A percentile compares a stretch with the other conserved stretches of the same genome.
Evolutionary conservation across 2,329 filamentous ascomycete species (phyloP).

Genomic region (Cytospora paraplurivora): DNA sequence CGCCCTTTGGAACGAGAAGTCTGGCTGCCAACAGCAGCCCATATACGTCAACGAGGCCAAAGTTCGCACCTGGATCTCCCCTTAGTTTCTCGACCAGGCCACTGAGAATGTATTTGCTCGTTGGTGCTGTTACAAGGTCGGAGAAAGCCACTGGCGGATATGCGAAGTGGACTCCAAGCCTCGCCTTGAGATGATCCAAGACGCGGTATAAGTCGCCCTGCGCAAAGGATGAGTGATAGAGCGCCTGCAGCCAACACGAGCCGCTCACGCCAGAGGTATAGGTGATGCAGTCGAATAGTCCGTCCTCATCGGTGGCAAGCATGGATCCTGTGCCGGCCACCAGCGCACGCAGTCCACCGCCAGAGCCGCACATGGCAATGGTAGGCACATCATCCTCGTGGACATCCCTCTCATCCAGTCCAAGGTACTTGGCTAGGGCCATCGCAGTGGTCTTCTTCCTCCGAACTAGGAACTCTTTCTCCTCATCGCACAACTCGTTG

Average conservation of each 20-base stretch:
- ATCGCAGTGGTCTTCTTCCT: conserved; percentile 68
- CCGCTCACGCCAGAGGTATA: conserved; percentile 96
- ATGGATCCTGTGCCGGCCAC: conserved; percentile 90
- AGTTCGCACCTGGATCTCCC: conserved; percentile 76
- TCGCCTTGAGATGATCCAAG: conserved; percentile 82
- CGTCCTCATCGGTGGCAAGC: conserved; percentile 79
- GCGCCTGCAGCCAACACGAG: conserved; percentile 89
- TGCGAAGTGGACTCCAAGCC: conserved; percentile 86
- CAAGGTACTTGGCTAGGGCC: conserved; percentile 81
- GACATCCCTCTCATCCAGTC: conserved; percentile 75
- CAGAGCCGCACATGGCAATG: conserved; percentile 93
- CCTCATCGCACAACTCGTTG: conserved; percentile 77
- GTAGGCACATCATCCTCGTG: conserved; percentile 89
- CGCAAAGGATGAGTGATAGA: conserved; percentile 82
- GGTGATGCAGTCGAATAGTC: conserved; percentile 89
- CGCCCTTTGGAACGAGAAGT: conserved; percentile 82
- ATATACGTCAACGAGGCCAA: conserved; percentile 92
- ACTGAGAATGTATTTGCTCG: conserved; percentile 86
- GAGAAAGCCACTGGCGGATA: conserved; percentile 84
- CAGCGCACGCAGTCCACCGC: conserved; percentile 85
- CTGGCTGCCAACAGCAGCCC: conserved; percentile 83
- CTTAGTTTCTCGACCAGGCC: conserved; percentile 90
- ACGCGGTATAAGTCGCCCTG: conserved; percentile 67
- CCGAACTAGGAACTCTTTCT: conserved; percentile 71
- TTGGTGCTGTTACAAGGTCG: conserved; percentile 82